Conservation (phyloP, 768 basidiomycete genomes). For the Serendipita sp. region DNA sequence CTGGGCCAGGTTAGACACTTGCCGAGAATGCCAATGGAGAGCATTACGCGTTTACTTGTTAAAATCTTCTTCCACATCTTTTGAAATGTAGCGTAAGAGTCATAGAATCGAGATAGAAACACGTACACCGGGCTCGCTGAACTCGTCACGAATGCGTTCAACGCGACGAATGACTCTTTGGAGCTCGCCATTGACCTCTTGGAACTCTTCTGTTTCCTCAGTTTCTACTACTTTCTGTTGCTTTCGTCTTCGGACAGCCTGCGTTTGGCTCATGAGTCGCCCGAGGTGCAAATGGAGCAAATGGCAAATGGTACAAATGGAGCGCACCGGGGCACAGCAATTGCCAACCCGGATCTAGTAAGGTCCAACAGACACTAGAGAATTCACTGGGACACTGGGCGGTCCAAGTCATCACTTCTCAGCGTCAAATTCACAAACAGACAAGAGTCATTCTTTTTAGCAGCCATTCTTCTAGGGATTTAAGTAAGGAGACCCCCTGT, state of each 20-base stretch:
- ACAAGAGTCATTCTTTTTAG: no score
- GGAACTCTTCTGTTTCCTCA: background rate
- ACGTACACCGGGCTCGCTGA: background rate
- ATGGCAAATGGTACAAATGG: no score
- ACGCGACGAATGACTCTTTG: background rate
- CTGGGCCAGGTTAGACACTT: background rate
- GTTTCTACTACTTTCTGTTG: background rate
- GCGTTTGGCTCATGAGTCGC: background rate
- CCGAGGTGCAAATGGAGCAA: no score
- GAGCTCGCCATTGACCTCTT: background rate
- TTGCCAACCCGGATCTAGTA: no score
- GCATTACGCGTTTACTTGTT: background rate
- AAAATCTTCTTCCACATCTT: background rate
- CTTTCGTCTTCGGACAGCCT: background rate
- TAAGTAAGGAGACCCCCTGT: no score
- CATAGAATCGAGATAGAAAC: background rate
- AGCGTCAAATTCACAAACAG: background rate
- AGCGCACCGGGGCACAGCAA: no score
- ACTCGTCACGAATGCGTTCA: background rate
- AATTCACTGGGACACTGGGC: background rate
- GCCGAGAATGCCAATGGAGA: background rate
- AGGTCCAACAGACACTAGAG: no score
- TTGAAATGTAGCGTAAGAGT: background rate
- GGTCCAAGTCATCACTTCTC: background rate
- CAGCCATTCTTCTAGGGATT: no score